Evolutionary conservation across 768 basidiomycete species (phyloP).

Genomic region (Pulveroboletus sp.): DNA sequence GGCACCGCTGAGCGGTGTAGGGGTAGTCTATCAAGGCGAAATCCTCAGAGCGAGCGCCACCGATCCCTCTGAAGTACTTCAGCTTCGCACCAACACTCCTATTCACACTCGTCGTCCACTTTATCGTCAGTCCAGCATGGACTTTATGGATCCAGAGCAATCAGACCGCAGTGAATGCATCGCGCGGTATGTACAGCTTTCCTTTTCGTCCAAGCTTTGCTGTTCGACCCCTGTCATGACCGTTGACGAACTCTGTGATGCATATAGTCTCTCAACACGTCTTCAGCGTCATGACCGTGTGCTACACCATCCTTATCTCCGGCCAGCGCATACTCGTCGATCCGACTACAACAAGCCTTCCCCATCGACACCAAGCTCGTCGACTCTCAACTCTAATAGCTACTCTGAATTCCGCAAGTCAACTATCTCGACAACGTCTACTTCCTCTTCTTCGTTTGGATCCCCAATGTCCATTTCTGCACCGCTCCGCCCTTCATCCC

Average conservation of each 20-base stretch:
- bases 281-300: constrained; percentile 63
- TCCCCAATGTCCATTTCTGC: constrained; percentile 38
- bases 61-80: constrained; percentile 40
- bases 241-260: constrained; percentile 8
- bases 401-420: constrained; percentile 28
- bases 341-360: constrained; percentile 23
- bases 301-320: constrained; percentile 62
- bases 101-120: constrained; percentile 50
- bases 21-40: constrained; percentile 8
- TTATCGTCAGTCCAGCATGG: constrained; percentile 85
- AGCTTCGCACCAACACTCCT: constrained; percentile 49
- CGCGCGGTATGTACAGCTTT: constrained; percentile 50
- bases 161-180: constrained; percentile 49
- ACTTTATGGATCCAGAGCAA: constrained; percentile 62
- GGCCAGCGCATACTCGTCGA: constrained; percentile 29
- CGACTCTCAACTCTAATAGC: constrained; percentile 53
- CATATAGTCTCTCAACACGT: constrained; percentile 58
- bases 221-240: constrained; percentile 3
- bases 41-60: constrained; percentile 16
- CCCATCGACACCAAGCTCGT: constrained; percentile 62
- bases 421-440: constrained; percentile 25
- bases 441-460: constrained; percentile 32
- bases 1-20: constrained; percentile 13
- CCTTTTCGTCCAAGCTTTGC: constrained; percentile 2
- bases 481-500: constrained; percentile 42